phyloP scores from a whole-genome alignment of 345 rosid genomes.

The Lepidium didymum region DNA sequence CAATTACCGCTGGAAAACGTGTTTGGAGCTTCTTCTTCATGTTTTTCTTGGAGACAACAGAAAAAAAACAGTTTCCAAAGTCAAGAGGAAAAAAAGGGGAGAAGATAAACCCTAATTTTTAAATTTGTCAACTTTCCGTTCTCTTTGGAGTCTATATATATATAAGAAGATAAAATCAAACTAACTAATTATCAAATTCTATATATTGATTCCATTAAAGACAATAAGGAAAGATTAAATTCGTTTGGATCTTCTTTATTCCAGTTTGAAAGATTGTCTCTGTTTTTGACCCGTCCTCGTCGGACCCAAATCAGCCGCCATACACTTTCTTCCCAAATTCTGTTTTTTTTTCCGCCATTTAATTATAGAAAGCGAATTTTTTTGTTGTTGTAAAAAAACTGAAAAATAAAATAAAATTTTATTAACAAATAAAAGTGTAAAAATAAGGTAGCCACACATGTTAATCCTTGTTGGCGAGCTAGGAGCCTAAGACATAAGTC shows the following conservation, averaged over 20 bases:
- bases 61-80: background rate
- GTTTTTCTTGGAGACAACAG: background rate
- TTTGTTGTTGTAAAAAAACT: no score
- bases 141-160: background rate
- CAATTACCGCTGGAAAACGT: constrained; percentile 33
- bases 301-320: constrained; percentile 25
- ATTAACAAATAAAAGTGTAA: background rate
- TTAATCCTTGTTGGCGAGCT: background rate
- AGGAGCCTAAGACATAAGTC: no score
- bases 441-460: constrained; percentile 28
- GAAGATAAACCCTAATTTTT: constrained; percentile 26
- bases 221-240: background rate
- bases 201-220: constrained; percentile 7
- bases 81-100: background rate
- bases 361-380: no score
- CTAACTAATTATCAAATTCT: background rate
- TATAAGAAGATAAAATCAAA: constrained; percentile 15
- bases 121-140: background rate
- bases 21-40: constrained; percentile 34
- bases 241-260: background rate
- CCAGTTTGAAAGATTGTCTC: constrained; percentile 2
- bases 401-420: no score
- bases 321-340: constrained; percentile 3
- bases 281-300: constrained; percentile 25
- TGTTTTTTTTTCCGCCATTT: background rate